phyloP scores from a whole-genome alignment of 106 monocot genomes.

The Xerophyta viscosa region DNA sequence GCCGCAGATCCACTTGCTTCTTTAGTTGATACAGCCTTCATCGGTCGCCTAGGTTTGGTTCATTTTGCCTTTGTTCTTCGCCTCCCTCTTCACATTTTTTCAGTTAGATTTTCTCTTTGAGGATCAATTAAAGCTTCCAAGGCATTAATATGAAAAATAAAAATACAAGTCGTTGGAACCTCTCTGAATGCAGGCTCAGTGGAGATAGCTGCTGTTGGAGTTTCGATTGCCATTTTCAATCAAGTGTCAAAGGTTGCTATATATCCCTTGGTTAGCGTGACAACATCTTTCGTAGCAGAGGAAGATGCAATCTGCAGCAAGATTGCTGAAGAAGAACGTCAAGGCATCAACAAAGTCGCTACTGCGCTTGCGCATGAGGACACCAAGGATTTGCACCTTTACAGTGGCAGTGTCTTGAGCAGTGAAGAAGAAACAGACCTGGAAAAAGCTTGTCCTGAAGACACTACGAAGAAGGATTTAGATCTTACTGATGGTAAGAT shows the following conservation, averaged over 20 bases:
- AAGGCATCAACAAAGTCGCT: conserved; percentile 31
- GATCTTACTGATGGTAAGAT: conserved; percentile 23
- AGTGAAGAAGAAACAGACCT: conserved; percentile 22
- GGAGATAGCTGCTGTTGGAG: conserved; percentile 82
- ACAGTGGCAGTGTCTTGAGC: conserved; percentile 10
- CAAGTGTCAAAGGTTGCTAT: conserved; percentile 80
- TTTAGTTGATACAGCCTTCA: conserved; percentile 81
- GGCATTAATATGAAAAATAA: too few relatives aligned
- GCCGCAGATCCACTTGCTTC: conserved; percentile 96
- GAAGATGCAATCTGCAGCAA: conserved; percentile 50
- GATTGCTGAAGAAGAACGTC: conserved; percentile 15
- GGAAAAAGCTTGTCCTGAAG: conserved; percentile 21
- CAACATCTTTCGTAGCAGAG: conserved; percentile 92
- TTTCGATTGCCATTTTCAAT: conserved; percentile 75
- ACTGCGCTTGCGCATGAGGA: conserved; percentile 5
- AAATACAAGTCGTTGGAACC: too few relatives aligned
- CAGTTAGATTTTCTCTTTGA: too few relatives aligned
- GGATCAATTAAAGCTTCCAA: too few relatives aligned
- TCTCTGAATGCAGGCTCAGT: conserved; percentile 41
- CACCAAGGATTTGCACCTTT: conserved; percentile 10
- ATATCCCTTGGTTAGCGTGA: conserved; percentile 82
- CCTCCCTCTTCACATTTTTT: too few relatives aligned
- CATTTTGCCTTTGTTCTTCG: background rate
- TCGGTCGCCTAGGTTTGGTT: conserved; percentile 68
- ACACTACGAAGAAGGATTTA: conserved; percentile 11